phyloP scores from a whole-genome alignment of 2,329 filamentous ascomycete species.

The Fusarium mexicanum region DNA sequence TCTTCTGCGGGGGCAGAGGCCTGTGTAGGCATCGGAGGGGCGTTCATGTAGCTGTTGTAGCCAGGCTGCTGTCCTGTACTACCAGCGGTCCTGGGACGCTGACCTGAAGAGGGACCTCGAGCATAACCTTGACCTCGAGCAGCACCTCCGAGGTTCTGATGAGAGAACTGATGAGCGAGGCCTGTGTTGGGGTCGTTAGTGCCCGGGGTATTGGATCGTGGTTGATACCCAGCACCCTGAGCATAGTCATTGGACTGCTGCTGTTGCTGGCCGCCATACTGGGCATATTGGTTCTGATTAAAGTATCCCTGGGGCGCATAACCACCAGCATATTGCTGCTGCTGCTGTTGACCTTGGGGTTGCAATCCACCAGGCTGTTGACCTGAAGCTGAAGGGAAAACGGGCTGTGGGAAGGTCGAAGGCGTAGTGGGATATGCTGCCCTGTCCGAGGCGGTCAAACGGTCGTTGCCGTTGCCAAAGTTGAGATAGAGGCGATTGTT shows the following conservation, averaged over 20 bases:
- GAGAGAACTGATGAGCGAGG: conserved; percentile 93
- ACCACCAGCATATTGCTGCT: conserved; percentile 57
- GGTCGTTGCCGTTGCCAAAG: conserved; percentile 72
- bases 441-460: conserved; percentile 69
- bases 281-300: conserved; percentile 66
- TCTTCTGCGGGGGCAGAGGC: conserved; percentile 71
- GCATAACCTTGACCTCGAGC: conserved; percentile 76
- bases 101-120: conserved; percentile 73
- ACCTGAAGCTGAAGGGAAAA: conserved; percentile 59
- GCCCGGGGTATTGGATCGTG: conserved; percentile 66
- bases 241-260: conserved; percentile 59
- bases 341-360: conserved; percentile 46
- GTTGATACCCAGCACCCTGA: conserved; percentile 59
- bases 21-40: conserved; percentile 72
- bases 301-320: conserved; percentile 66
- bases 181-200: conserved; percentile 88
- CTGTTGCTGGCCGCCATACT: conserved; percentile 51
- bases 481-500: conserved; percentile 74
- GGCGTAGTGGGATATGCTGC: conserved; percentile 86
- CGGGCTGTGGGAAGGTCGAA: conserved; percentile 94
- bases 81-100: conserved; percentile 87
- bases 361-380: conserved; percentile 40
- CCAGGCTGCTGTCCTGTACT: conserved; percentile 69
- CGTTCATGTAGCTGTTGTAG: conserved; percentile 72
- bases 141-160: conserved; percentile 87